Conservation (phyloP, 23 red algal species). For the Agarophyton chilense region DNA sequence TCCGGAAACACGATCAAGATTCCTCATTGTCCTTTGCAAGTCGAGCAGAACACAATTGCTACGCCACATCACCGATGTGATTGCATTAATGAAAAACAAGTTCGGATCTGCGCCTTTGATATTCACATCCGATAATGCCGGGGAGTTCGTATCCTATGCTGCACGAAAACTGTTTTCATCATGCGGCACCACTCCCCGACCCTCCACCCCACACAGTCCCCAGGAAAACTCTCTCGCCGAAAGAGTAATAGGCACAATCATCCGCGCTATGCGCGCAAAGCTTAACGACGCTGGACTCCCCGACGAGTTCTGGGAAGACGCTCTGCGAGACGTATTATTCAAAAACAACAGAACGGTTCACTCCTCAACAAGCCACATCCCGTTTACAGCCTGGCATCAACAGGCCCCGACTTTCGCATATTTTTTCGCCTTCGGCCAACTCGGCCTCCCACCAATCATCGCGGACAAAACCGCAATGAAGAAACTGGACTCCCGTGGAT, state of each 20-base stretch:
- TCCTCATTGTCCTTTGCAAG: too few species aligned
- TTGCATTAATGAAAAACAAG: not conserved
- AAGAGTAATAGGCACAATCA: not conserved
- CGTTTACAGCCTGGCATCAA: not conserved
- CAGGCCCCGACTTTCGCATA: not conserved
- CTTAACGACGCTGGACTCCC: not conserved
- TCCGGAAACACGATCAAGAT: not conserved
- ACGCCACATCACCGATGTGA: not conserved
- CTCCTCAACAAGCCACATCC: not conserved
- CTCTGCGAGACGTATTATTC: not conserved
- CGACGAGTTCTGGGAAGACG: not conserved
- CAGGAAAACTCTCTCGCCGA: conserved; percentile 41
- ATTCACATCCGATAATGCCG: not conserved
- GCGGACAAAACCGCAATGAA: not conserved
- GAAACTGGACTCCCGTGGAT: not conserved
- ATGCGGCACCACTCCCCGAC: not conserved
- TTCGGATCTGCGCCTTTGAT: not conserved
- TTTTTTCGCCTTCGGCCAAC: conserved; percentile 6
- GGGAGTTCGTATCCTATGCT: not conserved
- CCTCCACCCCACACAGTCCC: not conserved
- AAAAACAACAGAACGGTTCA: conserved; percentile 7
- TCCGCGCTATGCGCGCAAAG: not conserved
- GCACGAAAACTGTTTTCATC: not conserved
- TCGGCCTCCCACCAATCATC: not conserved
- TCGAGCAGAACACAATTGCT: not conserved